Evolutionary conservation across 768 basidiomycete species (phyloP), one percentile per base, ranked within the genome.

Genomic region (Omphalotus guepiniiformis): DNA sequence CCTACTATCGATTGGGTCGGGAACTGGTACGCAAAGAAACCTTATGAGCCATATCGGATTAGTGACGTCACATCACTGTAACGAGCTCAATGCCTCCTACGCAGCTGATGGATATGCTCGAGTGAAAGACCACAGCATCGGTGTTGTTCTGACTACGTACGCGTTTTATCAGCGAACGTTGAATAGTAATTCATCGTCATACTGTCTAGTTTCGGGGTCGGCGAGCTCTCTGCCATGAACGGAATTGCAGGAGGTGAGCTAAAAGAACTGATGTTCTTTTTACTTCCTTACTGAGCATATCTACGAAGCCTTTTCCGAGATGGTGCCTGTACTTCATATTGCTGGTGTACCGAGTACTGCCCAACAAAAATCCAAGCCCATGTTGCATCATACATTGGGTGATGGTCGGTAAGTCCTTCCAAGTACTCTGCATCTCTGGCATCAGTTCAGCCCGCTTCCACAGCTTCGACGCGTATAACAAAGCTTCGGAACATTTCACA

Each of bases 101-200:
- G 93, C 93, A 13, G 90, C 90, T 0, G 93, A 94, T 58, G 93
- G 93, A 9, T 95, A 95, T 63, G 90, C 93, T 16, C 79, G 94
- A 48, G 82, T 93, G 43, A 94, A 92, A 54, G 79, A 83, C 41
- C 68, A 73, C 39, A 74, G 79, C 55, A 67, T 91, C 39, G 88
- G 88, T 41, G 88, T 82, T 6, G 64, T 93, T 4, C 64, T 78
- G 26, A 95, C 93, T 9, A 96, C 87, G 84, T 85, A 56, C n/a
- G 71, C 58, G 23, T 11, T 22, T 6, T 47, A n/a, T n/a, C n/a
- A n/a, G n/a, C 25, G 11, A 32, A 5, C 16, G 2, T 22, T 42
- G 42, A 6, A 36, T 43, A 18, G 16, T 46, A 30, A 28, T 26
- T 23, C 19, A 42, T 54, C 18, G 48, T 30, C 28, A 11, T 39